These are phyloP conservation scores for Chlamydomonas eustigma DNA, from an alignment of 139 green algal species.

Conservation along the genomic window DNA sequence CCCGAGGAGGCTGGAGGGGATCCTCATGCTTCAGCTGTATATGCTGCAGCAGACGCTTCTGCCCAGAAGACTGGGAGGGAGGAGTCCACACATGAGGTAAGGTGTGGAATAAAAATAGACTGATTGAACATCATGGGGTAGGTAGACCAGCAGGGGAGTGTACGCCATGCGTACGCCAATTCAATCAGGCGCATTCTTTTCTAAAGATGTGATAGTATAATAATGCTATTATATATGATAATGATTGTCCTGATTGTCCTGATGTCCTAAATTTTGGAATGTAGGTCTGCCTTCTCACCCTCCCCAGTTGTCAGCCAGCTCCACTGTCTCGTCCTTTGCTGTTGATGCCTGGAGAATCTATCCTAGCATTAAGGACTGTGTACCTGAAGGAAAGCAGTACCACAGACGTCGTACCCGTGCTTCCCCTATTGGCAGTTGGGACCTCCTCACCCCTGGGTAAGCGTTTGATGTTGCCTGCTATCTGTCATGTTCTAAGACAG, in stretches of 20 bases:
- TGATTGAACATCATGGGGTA: too few species aligned
- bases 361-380: conserved; percentile 39
- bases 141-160: too few species aligned
- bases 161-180: too few species aligned
- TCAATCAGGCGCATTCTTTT: too few species aligned
- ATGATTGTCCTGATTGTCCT: too few species aligned
- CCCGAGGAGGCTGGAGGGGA: conserved; percentile 54
- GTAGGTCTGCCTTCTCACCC: conserved; percentile 41
- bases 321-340: conserved; percentile 1
- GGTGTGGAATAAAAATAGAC: too few species aligned
- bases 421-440: conserved; percentile 53
- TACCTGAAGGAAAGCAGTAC: conserved; percentile 38
- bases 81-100: conserved; percentile 27
- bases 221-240: too few species aligned
- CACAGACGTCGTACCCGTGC: conserved; percentile 21
- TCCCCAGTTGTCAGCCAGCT: neutral
- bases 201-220: too few species aligned
- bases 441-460: conserved; percentile 34
- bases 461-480: too few species aligned
- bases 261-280: too few species aligned
- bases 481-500: too few species aligned
- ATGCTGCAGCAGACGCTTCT: conserved; percentile 40
- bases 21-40: conserved; percentile 38
- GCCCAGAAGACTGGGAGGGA: conserved; percentile 21
- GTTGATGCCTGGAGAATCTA: conserved; percentile 58